phyloP scores from a whole-genome alignment of 768 basidiomycete species.

The Leccinum truebloodii region DNA sequence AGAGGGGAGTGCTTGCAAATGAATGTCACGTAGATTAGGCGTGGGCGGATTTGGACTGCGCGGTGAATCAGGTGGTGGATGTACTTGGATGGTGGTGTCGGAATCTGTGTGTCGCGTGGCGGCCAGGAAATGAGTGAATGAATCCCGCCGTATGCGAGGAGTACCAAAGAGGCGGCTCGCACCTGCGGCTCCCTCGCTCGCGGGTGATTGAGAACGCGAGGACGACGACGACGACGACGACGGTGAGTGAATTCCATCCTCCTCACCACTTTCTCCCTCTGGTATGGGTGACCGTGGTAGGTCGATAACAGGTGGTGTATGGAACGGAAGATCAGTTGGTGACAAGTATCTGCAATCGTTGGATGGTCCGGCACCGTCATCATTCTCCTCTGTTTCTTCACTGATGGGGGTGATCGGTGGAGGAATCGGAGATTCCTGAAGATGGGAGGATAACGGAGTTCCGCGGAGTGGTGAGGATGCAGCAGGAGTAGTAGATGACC shows the following conservation, averaged over 20 bases:
- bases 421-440: slow-evolving; percentile 51
- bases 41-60: slow-evolving; percentile 80
- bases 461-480: slow-evolving; percentile 69
- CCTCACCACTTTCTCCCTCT: slow-evolving; percentile 25
- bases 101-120: slow-evolving; percentile 61
- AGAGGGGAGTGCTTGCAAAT: slow-evolving; percentile 58
- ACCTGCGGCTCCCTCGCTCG: slow-evolving; percentile 61
- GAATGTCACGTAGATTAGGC: slow-evolving; percentile 82
- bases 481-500: slow-evolving; percentile 37
- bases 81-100: slow-evolving; percentile 68
- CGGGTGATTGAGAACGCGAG: slow-evolving; percentile 62
- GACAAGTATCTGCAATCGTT: slow-evolving; percentile 54
- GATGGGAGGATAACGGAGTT: slow-evolving; percentile 43
- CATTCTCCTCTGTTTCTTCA: slow-evolving; percentile 55
- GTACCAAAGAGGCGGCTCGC: slow-evolving; percentile 80
- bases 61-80: slow-evolving; percentile 80
- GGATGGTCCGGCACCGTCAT: slow-evolving; percentile 56
- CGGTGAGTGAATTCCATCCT: slow-evolving; percentile 30
- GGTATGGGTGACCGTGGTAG: slow-evolving; percentile 43
- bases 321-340: slow-evolving; percentile 65
- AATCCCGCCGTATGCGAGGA: slow-evolving; percentile 64
- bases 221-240: slow-evolving; percentile 18
- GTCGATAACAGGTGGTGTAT: slow-evolving; percentile 49
- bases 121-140: slow-evolving; percentile 67
- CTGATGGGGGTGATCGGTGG: slow-evolving; percentile 80